phyloP scores from a whole-genome alignment of 305 asterid genomes.

The Lippia alba region DNA sequence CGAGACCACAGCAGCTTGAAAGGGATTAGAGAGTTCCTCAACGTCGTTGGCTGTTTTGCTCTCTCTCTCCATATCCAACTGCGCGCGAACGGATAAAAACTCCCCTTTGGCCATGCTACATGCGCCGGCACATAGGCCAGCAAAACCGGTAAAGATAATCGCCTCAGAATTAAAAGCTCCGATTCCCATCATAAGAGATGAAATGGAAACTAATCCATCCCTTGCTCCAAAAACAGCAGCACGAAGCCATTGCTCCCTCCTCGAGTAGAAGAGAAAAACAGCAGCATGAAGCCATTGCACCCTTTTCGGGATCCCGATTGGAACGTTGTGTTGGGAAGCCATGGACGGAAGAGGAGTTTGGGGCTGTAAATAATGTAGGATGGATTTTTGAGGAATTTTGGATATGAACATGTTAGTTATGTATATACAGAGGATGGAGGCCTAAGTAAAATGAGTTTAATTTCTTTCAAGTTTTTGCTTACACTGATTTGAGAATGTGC shows the following conservation, averaged over 20 bases:
- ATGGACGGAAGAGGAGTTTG: slow-evolving; percentile 17
- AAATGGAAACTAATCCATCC: slow-evolving; percentile 47
- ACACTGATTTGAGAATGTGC: no score
- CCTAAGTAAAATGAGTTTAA: not conserved
- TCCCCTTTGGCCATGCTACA: slow-evolving; percentile 58
- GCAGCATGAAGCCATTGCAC: no score
- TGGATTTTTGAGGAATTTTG: slow-evolving; percentile 16
- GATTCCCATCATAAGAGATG: slow-evolving; percentile 54
- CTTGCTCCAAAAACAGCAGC: slow-evolving; percentile 50
- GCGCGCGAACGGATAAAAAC: slow-evolving; percentile 45
- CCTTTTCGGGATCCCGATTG: slow-evolving; percentile 32
- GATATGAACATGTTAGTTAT: slow-evolving; percentile 26
- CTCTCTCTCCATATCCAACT: slow-evolving; percentile 42
- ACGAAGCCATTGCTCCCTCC: slow-evolving; percentile 45
- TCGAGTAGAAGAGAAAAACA: slow-evolving; percentile 19
- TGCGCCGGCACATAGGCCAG: slow-evolving; percentile 49
- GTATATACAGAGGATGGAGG: slow-evolving; percentile 21
- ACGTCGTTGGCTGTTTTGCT: not conserved
- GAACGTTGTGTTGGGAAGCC: slow-evolving; percentile 44
- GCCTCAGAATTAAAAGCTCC: slow-evolving; percentile 44
- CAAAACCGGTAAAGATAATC: slow-evolving; percentile 48
- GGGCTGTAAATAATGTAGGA: not conserved
- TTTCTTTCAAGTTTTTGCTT: no score
- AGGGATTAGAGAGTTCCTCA: slow-evolving; percentile 34
- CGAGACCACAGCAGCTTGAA: slow-evolving; percentile 48